Evolutionary conservation across 371 early-diverging fungal species (phyloP).

Genomic region (Apophysomyces trapeziformis): DNA sequence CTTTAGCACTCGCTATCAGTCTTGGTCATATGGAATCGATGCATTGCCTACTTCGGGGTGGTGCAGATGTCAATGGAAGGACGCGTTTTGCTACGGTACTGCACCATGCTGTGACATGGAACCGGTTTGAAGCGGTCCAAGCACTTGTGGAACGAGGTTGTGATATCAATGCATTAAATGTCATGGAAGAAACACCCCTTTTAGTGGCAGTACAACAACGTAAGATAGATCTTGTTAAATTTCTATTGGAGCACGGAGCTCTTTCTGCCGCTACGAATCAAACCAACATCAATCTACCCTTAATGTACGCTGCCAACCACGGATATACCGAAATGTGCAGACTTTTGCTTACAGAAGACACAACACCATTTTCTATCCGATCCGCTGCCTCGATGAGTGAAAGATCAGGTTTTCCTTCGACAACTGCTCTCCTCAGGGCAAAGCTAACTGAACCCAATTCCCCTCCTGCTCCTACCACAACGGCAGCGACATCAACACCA

Average conservation of each 20-base stretch:
- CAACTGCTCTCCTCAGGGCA: conserved; percentile 25
- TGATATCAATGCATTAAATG: conserved; percentile 39
- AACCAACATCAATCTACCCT: conserved; percentile 30
- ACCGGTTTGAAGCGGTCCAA: conserved; percentile 43
- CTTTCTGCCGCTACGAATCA: conserved; percentile 31
- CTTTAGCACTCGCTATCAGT: conserved; percentile 51
- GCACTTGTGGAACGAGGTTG: conserved; percentile 35
- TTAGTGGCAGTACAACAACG: conserved; percentile 53
- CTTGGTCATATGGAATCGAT: conserved; percentile 33
- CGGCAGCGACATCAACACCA: background rate
- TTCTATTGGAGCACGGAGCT: conserved; percentile 42
- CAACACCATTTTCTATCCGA: conserved; percentile 37
- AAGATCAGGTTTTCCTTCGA: conserved; percentile 23
- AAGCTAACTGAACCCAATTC: conserved; percentile 11
- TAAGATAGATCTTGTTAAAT: conserved; percentile 50
- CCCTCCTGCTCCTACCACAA: background rate
- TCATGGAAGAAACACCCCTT: conserved; percentile 49
- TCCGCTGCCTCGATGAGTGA: conserved; percentile 36
- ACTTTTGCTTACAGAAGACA: conserved; percentile 35
- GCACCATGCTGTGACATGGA: conserved; percentile 55
- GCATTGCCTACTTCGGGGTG: conserved; percentile 27
- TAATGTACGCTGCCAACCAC: conserved; percentile 56
- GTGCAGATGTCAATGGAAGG: conserved; percentile 42
- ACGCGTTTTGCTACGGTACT: conserved; percentile 39
- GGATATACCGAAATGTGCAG: conserved; percentile 52